Evolutionary conservation across 2,329 filamentous ascomycete species (phyloP), one percentile per base, ranked within the genome.

Genomic region (Cercospora sesami): DNA sequence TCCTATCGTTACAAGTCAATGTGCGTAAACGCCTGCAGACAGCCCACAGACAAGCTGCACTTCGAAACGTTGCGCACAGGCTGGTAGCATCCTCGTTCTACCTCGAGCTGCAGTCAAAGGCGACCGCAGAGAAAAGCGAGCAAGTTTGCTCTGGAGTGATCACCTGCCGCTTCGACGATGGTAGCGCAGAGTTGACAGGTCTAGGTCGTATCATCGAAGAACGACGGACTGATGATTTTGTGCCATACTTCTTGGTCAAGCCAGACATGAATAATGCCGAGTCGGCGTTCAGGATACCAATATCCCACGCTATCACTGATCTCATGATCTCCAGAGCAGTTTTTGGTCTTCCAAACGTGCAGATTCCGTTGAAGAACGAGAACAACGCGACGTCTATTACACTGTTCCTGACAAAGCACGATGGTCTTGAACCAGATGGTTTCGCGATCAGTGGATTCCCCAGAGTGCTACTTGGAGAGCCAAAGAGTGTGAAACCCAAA

Each of bases 11-110:
- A 14, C 75, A 79, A 42, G 67, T 73, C 12, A 77, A 76, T n/a
- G 76, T 79, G 1, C 75, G 74, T 2, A 74, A 75, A 53, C 64
- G 74, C 26, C 63, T 80, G 28, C 69, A 74, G 42, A 73, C 71
- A 6, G 72, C 75, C 1, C 72, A 76, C 59, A 69, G 75, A 48
- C 67, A 77, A n/a, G 68, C 71, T 14, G 75, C 76, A 30, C 69
- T 78, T 26, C 72, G 71, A 4, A 75, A 76, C 31, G 74, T 80
- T 3, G 77, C 78, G 8, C 75, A 78, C 66, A 69, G 76, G 57
- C 73, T 80, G 6, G 73, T 80, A 1, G 77, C 79, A 12, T 80
- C 78, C 3, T 79, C 73, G 0, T 80, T 80, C 72, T 80, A 79
- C 67, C 77, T 80, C 28, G 77, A 80, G 30, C 66, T 78, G 36